Percentiles rank a stretch among this genome's conserved stretches.
These are phyloP conservation scores for Platanthera guangdongensis DNA, from an alignment of 106 monocot genomes.

Conservation along the genomic window DNA sequence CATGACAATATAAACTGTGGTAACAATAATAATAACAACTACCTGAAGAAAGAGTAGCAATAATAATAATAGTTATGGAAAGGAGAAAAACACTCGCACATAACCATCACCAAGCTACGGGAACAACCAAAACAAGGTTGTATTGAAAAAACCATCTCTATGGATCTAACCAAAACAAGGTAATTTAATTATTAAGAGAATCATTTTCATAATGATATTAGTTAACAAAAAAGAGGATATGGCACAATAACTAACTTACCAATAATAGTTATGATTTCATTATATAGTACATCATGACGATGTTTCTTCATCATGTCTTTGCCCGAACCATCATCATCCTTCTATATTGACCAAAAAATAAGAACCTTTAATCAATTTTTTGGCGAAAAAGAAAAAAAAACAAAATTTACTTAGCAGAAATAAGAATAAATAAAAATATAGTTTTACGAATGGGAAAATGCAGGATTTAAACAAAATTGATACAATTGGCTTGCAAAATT, in stretches of 20 bases:
- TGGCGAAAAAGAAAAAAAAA: background rate
- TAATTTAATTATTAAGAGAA: background rate
- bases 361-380: background rate
- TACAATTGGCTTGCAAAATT: background rate
- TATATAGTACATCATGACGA: constrained; percentile 81
- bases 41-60: no score
- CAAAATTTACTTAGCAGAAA: background rate
- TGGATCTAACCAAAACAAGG: no score
- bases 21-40: no score
- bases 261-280: constrained; percentile 90
- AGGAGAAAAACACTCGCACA: no score
- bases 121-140: no score
- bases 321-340: constrained; percentile 69
- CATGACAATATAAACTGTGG: no score
- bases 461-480: background rate
- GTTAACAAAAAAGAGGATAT: background rate
- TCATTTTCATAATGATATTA: background rate
- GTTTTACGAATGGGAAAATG: background rate
- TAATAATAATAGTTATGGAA: no score
- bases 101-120: no score
- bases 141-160: no score
- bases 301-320: constrained; percentile 91
- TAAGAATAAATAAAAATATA: background rate
- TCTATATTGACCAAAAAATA: constrained; percentile 22
- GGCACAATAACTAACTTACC: constrained; percentile 31